These are phyloP conservation scores for Penicillium samsonianum DNA, from an alignment of 495 filamentous ascomycete species.

Conservation along the genomic window DNA sequence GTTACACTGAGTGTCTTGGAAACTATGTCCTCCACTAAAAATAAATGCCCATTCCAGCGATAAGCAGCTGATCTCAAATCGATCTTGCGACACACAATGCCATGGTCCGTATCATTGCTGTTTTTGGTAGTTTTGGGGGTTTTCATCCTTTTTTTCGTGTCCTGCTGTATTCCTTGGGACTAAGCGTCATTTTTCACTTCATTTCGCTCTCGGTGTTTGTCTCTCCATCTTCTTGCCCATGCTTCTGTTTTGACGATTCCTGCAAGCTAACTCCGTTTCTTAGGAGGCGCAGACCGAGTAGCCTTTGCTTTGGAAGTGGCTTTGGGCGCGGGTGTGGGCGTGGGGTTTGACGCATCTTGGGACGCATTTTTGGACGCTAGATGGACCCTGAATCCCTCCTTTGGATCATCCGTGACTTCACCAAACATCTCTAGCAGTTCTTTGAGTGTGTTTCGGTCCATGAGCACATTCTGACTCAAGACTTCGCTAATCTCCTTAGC, in stretches of 20 bases:
- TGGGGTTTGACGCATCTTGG: too few relatives aligned
- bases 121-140: not conserved
- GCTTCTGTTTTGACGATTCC: not conserved
- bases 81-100: not conserved
- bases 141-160: not conserved
- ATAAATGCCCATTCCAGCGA: not conserved
- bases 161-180: too few relatives aligned
- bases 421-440: constrained; percentile 3
- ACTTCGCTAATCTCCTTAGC: not conserved
- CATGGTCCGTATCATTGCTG: not conserved
- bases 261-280: not conserved
- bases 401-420: not conserved
- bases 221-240: too few relatives aligned
- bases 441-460: not conserved
- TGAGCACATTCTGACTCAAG: not conserved
- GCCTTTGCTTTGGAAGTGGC: not conserved
- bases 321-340: not conserved
- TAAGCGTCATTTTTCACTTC: too few relatives aligned
- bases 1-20: not conserved
- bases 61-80: not conserved
- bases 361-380: not conserved
- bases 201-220: too few relatives aligned
- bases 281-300: too few relatives aligned
- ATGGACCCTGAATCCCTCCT: not conserved
- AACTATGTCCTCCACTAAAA: not conserved